These are phyloP conservation scores for Plasmodium knowlesi DNA, from an alignment of 169 alveolate genomes.

Conservation along the genomic window DNA sequence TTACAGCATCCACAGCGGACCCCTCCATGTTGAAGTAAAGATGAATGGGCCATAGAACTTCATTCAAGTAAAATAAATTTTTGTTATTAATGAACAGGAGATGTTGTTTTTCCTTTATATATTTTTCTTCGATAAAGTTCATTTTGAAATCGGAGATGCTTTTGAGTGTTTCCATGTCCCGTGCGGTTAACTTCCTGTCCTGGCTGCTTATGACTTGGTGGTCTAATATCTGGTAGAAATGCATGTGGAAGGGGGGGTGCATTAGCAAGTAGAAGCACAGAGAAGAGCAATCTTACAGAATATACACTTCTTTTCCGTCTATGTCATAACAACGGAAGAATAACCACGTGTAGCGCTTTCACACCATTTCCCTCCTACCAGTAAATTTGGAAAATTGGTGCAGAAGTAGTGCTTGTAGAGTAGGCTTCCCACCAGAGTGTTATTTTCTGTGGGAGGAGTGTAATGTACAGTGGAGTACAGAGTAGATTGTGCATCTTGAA, in stretches of 20 bases:
- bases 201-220: slow-evolving; percentile 27
- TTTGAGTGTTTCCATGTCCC: slow-evolving; percentile 23
- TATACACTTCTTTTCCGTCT: not conserved
- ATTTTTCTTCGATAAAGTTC: slow-evolving; percentile 36
- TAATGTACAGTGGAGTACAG: not conserved
- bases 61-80: slow-evolving; percentile 40
- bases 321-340: not conserved
- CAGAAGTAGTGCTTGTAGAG: slow-evolving; percentile 50
- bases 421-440: not conserved
- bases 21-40: slow-evolving; percentile 26
- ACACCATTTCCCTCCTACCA: slow-evolving; percentile 3
- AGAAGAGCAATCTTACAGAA: not conserved
- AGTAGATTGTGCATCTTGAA: not conserved
- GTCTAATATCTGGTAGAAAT: slow-evolving; percentile 24
- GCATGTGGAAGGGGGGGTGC: not conserved
- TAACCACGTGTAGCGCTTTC: not conserved
- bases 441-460: slow-evolving; percentile 10
- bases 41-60: slow-evolving; percentile 43
- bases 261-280: not conserved
- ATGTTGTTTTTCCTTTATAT: slow-evolving; percentile 42
- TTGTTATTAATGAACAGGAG: slow-evolving; percentile 65
- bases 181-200: slow-evolving; percentile 11
- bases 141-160: slow-evolving; percentile 46
- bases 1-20: not conserved
- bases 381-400: slow-evolving; percentile 53